Base-by-base conservation (phyloP, 768 basidiomycete species). In the Daedalea quercina region DNA sequence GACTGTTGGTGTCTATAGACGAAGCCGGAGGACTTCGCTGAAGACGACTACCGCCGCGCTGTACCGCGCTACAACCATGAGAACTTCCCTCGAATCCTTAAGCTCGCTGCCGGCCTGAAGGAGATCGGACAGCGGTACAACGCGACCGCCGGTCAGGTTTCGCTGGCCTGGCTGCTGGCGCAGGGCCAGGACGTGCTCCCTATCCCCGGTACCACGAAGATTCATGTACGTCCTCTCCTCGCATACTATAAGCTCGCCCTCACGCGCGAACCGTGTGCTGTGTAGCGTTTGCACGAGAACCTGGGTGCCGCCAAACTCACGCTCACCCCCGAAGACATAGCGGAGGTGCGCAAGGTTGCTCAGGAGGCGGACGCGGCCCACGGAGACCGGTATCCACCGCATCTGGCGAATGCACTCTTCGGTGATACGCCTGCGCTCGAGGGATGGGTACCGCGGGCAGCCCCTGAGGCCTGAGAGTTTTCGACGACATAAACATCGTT, bases 51-150 rank as follows among this genome's bases (percentile, higher is more conserved):
- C 49, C 46, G 70, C 15, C 57, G 58, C 0, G 22, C 22, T 4
- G 17, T 42, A 4, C 41, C 41, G 9, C n/a, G 41, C n/a, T 42
- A 42, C n/a, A 23, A 15, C 41, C 60, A 51, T 51, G 52, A 59
- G 55, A 60, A 56, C 46, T 63, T 62, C 57, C 57, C 52, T 8
- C 70, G 71, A 67, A 71, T 52, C 61, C 64, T 44, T 61, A 69
- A 48, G 64, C 68, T 60, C 25, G 60, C 40, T 1, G 56, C 59
- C 7, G 45, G 34, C 34, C 49, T 65, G 9, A 57, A 59, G 50
- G 11, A 37, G 43, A 56, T 60, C 51, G 63, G 63, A 19, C 50
- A 49, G 37, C 44, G 51, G 22, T 54, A 64, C 48, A 43, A 44
- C 26, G 64, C 61, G 1, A 65, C 69, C 0, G 50, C 68, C 0